Evolutionary conservation across 31 red algal species (phyloP).

Genomic region (Odonthalia washingtoniensis): DNA sequence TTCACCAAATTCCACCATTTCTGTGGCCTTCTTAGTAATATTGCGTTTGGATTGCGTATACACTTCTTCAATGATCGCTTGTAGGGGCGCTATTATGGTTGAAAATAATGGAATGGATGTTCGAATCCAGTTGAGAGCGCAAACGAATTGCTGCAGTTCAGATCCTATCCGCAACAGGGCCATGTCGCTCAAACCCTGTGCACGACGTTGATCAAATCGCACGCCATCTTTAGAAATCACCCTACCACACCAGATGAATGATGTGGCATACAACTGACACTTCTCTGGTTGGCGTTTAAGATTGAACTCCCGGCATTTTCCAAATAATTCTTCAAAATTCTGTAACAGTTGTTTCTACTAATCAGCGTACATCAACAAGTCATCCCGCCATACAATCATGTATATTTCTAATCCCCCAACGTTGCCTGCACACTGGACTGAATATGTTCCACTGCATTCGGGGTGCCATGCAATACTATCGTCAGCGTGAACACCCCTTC

Average conservation of each 20-base stretch:
- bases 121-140: slow-evolving; percentile 62
- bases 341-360: too few relatives aligned
- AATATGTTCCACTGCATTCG: too few relatives aligned
- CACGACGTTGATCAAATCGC: slow-evolving; percentile 26
- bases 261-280: neutral
- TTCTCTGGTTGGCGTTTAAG: too few relatives aligned
- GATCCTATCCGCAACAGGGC: neutral
- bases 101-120: slow-evolving; percentile 54
- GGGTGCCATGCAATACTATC: too few relatives aligned
- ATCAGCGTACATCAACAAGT: too few relatives aligned
- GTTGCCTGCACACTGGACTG: too few relatives aligned
- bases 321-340: too few relatives aligned
- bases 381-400: too few relatives aligned
- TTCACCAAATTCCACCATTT: too few relatives aligned
- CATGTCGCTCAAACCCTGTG: slow-evolving; percentile 45
- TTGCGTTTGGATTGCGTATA: neutral
- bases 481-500: too few relatives aligned
- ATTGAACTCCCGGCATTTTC: too few relatives aligned
- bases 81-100: slow-evolving; percentile 23
- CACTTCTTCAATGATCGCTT: slow-evolving; percentile 25
- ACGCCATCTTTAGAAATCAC: slow-evolving; percentile 26
- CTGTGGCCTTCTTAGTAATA: slow-evolving; percentile 13
- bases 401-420: too few relatives aligned
- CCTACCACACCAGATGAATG: slow-evolving; percentile 47
- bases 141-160: slow-evolving; percentile 26